These are phyloP conservation scores for Cyberlindnera veronae DNA, from an alignment of 805 yeast species.

Conservation along the genomic window DNA sequence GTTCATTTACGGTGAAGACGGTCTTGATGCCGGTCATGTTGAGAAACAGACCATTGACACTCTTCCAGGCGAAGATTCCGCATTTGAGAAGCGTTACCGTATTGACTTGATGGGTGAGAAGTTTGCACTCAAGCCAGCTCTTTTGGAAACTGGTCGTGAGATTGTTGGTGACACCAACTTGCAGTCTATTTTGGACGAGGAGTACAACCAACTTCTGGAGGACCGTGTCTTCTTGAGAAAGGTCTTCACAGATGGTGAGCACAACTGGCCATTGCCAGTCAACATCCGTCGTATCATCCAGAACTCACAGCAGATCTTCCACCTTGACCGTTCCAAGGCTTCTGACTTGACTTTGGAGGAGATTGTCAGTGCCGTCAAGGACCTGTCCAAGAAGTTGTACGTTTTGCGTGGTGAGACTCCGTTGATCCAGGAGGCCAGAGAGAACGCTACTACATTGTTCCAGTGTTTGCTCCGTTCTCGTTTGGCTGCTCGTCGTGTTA, in stretches of 20 bases:
- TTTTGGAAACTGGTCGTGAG: constrained; percentile 86
- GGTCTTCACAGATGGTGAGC: constrained; percentile 91
- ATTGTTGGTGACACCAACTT: constrained; percentile 84
- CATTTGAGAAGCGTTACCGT: constrained; percentile 80
- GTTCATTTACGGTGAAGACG: constrained; percentile 98
- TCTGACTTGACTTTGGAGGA: constrained; percentile 86
- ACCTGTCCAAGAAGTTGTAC: constrained; percentile 58
- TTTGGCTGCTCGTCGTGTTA: constrained; percentile 82
- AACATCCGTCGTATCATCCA: constrained; percentile 93
- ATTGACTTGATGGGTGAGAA: constrained; percentile 80
- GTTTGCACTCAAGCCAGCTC: constrained; percentile 59
- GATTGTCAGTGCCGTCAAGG: constrained; percentile 67
- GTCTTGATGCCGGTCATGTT: constrained; percentile 96
- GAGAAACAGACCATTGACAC: constrained; percentile 96
- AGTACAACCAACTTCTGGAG: constrained; percentile 67
- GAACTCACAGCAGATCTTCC: constrained; percentile 96
- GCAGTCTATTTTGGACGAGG: constrained; percentile 79
- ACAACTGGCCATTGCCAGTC: constrained; percentile 96
- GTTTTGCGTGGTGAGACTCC: constrained; percentile 82
- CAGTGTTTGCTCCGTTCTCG: constrained; percentile 91
- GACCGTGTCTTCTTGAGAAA: constrained; percentile 82
- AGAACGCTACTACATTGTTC: constrained; percentile 85
- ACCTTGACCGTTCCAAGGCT: constrained; percentile 84
- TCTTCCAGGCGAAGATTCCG: constrained; percentile 84
- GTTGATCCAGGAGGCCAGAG: constrained; percentile 80